Percentiles rank a stretch among this genome's conserved stretches.
These are phyloP conservation scores for Murraya paniculata DNA, from an alignment of 345 rosid species.

Conservation along the genomic window DNA sequence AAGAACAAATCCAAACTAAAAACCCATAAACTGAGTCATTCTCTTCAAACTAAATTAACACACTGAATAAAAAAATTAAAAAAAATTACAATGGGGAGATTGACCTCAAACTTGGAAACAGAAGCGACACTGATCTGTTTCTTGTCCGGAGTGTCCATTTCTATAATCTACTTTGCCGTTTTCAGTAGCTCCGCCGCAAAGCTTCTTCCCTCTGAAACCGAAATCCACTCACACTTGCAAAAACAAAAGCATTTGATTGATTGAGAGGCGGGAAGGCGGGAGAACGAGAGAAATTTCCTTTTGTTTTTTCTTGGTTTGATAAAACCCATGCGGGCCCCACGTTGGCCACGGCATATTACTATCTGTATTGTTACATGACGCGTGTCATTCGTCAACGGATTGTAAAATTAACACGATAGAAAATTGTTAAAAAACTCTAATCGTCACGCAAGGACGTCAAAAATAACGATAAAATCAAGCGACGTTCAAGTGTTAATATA, in stretches of 20 bases:
- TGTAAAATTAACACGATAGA: no score
- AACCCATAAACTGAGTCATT: neutral
- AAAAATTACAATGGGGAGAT: neutral
- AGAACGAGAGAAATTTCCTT: neutral
- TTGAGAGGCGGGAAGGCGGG: neutral
- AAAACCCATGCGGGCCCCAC: neutral
- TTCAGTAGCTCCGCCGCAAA: slow-evolving; percentile 1
- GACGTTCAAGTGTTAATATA: no score
- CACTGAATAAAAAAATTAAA: neutral
- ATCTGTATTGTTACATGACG: no score
- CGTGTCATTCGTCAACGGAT: no score
- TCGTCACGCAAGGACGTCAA: no score
- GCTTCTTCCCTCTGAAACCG: neutral
- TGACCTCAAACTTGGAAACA: slow-evolving; percentile 48
- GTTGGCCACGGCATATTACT: no score
- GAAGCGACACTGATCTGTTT: slow-evolving; percentile 38
- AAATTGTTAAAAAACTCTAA: no score
- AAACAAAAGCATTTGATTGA: neutral
- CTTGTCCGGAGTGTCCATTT: slow-evolving; percentile 64
- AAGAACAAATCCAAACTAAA: neutral
- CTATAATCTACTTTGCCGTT: slow-evolving; percentile 17
- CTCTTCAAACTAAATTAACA: neutral
- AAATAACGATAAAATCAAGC: no score
- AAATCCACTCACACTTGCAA: no score
- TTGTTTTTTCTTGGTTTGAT: neutral